These are phyloP conservation scores for Dactylellina drechsleri DNA, from an alignment of 2,329 filamentous ascomycete genomes.

Conservation along the genomic window DNA sequence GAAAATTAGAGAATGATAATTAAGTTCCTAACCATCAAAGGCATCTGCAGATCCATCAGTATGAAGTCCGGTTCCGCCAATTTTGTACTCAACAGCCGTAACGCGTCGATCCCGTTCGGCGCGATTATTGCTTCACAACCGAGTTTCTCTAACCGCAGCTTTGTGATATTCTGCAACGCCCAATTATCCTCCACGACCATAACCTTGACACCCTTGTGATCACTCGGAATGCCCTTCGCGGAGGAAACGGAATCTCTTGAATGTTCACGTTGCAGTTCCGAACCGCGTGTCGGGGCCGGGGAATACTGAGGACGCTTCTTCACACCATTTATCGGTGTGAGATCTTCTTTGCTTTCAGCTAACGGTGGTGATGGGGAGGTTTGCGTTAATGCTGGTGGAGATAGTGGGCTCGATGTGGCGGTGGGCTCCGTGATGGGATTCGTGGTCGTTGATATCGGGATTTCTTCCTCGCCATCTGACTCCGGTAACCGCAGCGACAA, in stretches of 20 bases:
- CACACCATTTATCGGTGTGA: neutral
- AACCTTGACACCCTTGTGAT: slow-evolving; percentile 54
- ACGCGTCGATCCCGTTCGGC: slow-evolving; percentile 56
- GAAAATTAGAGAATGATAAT: neutral
- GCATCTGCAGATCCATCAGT: slow-evolving; percentile 59
- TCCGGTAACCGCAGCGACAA: slow-evolving; percentile 43
- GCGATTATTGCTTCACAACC: slow-evolving; percentile 57
- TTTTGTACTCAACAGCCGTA: slow-evolving; percentile 54
- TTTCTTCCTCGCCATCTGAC: slow-evolving; percentile 47
- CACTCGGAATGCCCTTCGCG: slow-evolving; percentile 15
- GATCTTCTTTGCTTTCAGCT: slow-evolving; percentile 6
- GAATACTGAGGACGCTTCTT: slow-evolving; percentile 51
- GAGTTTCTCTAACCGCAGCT: slow-evolving; percentile 55
- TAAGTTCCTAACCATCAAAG: slow-evolving; percentile 52
- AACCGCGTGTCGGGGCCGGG: slow-evolving; percentile 20
- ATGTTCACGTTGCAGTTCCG: slow-evolving; percentile 33
- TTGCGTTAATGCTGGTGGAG: slow-evolving; percentile 16
- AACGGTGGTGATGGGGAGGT: slow-evolving; percentile 29
- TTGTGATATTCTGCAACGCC: slow-evolving; percentile 56
- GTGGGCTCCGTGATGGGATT: neutral
- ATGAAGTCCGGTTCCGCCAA: slow-evolving; percentile 56
- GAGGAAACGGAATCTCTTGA: slow-evolving; percentile 47
- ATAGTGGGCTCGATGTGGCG: neutral
- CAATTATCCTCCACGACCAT: slow-evolving; percentile 58
- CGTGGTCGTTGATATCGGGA: neutral